Evolutionary conservation across 148 eudicot genomes (phyloP), one percentile per base, ranked within the genome.

Genomic region (Gaultheria prostrata): DNA sequence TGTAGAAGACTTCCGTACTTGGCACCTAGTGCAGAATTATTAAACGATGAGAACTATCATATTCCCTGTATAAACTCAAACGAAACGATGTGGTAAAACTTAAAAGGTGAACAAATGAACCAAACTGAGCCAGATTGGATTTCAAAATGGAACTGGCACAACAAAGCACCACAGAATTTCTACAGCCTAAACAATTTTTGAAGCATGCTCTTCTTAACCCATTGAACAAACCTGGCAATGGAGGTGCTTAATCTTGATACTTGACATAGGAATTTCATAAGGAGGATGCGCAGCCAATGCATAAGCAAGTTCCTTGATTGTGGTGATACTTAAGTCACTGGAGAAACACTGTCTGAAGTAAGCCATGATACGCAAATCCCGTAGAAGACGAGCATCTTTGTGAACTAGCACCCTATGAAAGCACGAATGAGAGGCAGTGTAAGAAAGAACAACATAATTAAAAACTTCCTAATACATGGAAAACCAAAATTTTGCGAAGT

Each of bases 271-370:
- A 83, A 97, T 87, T 88, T 93, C 95, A 87, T 94, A 93, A 73
- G 99, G 98, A 86, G 94, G 91, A 85, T 90, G 97, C 54, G 89
- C 89, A 59, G 93, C 93, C 85, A 97, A 87, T 63, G 98, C 95
- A 81, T 83, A 87, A 76, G 97, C 94, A 87, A 97, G 94, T 90
- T 94, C 95, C 89, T 92, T 92, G 74, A 85, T 90, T 45, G 93
- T 92, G 74, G 87, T 80, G 79, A 94, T 79, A 86, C 83, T 80
- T 85, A 83, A 84, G 56, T 94, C 90, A 86, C 89, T 83, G 4
- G 93, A 88, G 78, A 97, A 90, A 85, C 97, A 97, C 85, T 93
- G 98, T 88, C 95, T 94, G 85, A 94, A 97, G 85, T 94, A 97
- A 80, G 94, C 94, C 89, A 89, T 92, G 78, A 94, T 81, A 71